Percentiles rank a stretch among this genome's conserved stretches.
phyloP scores from a whole-genome alignment of 768 basidiomycete species.

The Asterophora parasitica region DNA sequence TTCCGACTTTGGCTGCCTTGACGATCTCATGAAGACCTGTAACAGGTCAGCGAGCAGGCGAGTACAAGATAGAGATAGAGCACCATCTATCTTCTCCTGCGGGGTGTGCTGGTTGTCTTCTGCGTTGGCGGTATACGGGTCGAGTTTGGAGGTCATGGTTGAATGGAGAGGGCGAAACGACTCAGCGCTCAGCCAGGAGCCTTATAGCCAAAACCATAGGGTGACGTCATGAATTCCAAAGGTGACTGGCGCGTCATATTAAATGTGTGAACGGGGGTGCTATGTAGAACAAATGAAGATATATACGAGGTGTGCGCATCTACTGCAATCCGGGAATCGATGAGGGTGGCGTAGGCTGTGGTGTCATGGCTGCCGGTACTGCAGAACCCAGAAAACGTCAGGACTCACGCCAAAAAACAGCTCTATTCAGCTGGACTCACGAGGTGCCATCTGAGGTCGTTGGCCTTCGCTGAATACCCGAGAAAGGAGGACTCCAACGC shows the following conservation, averaged over 20 bases:
- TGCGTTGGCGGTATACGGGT: conserved; percentile 68
- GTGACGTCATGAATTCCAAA: conserved; percentile 17
- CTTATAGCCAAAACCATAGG: conserved; percentile 14
- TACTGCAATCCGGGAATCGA: conserved; percentile 43
- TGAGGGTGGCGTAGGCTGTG: conserved; percentile 39
- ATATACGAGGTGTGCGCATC: conserved; percentile 36
- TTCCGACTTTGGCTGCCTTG: conserved; percentile 58
- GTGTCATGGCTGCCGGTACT: conserved; percentile 56
- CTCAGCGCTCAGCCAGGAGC: no score
- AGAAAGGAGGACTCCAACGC: conserved; percentile 89
- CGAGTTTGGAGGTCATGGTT: conserved; percentile 38
- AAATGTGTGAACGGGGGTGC: conserved; percentile 9
- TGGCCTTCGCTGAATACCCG: conserved; percentile 84
- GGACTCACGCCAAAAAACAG: background rate
- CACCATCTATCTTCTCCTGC: conserved; percentile 65
- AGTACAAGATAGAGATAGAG: background rate
- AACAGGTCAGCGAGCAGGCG: background rate
- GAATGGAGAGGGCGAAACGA: background rate
- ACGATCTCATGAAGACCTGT: conserved; percentile 63
- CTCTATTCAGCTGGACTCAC: conserved; percentile 42
- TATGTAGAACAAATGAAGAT: conserved; percentile 29
- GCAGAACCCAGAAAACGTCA: conserved; percentile 7
- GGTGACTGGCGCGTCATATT: background rate
- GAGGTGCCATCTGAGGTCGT: conserved; percentile 72
- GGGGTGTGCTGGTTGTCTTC: conserved; percentile 52